These are phyloP conservation scores for Erodium maritimum DNA, from an alignment of 345 rosid species.

Conservation along the genomic window DNA sequence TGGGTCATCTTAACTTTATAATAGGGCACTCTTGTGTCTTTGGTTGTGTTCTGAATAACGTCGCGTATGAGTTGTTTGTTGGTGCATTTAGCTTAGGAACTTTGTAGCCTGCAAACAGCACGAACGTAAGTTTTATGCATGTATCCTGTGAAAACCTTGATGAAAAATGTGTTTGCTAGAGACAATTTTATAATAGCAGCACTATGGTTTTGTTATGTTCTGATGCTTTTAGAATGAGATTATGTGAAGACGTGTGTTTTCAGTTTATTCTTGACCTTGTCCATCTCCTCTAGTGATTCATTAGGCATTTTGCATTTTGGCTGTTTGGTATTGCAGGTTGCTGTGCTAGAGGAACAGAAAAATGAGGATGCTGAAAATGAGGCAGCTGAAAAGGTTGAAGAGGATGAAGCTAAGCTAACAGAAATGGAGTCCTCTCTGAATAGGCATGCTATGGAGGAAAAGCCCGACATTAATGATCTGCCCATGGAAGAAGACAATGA, in stretches of 20 bases:
- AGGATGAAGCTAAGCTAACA: conserved; percentile 36
- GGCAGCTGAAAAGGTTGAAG: conserved; percentile 39
- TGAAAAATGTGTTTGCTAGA: too few species aligned
- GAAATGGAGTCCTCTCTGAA: conserved; percentile 26
- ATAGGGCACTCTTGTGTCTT: too few species aligned
- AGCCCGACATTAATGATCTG: conserved; percentile 67
- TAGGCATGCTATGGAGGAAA: conserved; percentile 34
- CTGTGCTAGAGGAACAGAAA: conserved; percentile 58
- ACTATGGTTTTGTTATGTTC: not conserved
- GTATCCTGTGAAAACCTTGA: not conserved
- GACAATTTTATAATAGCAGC: not conserved
- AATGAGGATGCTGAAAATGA: conserved; percentile 43
- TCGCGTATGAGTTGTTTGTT: not conserved
- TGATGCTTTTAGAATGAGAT: not conserved
- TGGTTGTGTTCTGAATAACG: too few species aligned
- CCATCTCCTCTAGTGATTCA: not conserved
- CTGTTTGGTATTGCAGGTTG: conserved; percentile 41
- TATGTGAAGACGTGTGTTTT: not conserved
- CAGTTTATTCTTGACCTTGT: not conserved
- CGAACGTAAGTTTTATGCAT: not conserved
- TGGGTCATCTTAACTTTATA: too few species aligned
- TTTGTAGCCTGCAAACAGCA: too few species aligned
- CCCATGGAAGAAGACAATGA: conserved; percentile 65
- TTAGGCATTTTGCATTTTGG: conserved; percentile 8
- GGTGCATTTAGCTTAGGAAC: not conserved